Conservation (phyloP, 768 basidiomycete genomes). For the Serendipita indica region DNA sequence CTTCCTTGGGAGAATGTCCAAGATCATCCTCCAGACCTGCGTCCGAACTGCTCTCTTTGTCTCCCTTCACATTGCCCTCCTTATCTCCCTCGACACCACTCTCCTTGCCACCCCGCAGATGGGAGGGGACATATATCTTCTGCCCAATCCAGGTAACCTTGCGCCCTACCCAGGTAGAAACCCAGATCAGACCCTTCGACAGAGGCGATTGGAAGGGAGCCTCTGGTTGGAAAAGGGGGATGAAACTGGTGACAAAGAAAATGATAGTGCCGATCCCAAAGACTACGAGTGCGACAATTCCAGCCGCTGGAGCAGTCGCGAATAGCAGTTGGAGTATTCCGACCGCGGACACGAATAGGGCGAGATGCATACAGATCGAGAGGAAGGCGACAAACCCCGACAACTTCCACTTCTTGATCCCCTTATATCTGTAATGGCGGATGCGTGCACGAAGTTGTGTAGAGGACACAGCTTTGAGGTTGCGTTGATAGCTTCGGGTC, state of each 20-base stretch:
- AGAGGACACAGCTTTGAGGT: slow-evolving; percentile 9
- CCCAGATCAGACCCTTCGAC: no score
- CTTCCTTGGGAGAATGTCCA: background rate
- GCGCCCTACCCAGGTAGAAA: no score
- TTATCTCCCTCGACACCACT: background rate
- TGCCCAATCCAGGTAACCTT: no score
- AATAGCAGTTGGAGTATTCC: slow-evolving; percentile 16
- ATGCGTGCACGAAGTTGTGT: slow-evolving; percentile 14
- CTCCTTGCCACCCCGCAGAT: background rate
- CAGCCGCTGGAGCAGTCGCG: slow-evolving; percentile 12
- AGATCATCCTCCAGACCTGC: background rate
- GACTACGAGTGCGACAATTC: background rate
- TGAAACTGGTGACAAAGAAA: background rate
- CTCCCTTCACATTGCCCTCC: background rate
- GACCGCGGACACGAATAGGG: slow-evolving; percentile 16
- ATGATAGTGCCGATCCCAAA: background rate
- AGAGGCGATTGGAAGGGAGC: slow-evolving; percentile 3
- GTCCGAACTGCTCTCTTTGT: no score
- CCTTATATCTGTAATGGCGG: slow-evolving; percentile 17
- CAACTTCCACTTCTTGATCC: slow-evolving; percentile 17
- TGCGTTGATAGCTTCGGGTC: slow-evolving; percentile 15
- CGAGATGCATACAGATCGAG: slow-evolving; percentile 17
- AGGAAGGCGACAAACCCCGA: slow-evolving; percentile 17
- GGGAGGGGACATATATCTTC: no score
- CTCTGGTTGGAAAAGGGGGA: background rate